Conservation (phyloP, 2,329 filamentous ascomycete species). For the Fusarium sp. region DNA sequence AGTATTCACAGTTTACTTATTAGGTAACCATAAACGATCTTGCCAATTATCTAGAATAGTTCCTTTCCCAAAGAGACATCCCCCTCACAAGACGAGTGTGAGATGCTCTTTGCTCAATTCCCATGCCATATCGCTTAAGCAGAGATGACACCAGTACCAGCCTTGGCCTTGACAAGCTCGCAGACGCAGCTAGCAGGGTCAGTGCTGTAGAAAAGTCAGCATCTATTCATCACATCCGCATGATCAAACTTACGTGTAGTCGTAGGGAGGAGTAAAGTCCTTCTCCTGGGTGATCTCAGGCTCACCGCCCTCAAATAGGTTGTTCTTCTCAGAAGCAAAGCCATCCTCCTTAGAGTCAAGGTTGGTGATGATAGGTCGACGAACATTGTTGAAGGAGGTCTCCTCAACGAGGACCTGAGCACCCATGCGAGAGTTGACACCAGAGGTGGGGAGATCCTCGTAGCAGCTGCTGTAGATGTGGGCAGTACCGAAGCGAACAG, state of each 20-base stretch:
- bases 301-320: constrained; percentile 60
- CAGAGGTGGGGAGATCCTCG: constrained; percentile 60
- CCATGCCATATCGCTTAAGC: background rate
- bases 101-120: no score
- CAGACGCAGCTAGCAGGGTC: constrained; percentile 44
- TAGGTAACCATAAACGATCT: background rate
- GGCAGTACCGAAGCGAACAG: constrained; percentile 71
- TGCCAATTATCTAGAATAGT: background rate
- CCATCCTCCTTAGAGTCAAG: constrained; percentile 63
- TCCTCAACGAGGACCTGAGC: constrained; percentile 69
- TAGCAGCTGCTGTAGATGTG: constrained; percentile 71
- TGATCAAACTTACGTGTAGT: constrained; percentile 53
- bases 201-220: constrained; percentile 2
- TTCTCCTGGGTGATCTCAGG: constrained; percentile 55
- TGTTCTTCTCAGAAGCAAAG: constrained; percentile 61
- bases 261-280: constrained; percentile 55
- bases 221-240: background rate
- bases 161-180: constrained; percentile 46
- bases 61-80: background rate
- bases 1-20: background rate
- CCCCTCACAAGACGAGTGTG: background rate
- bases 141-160: constrained; percentile 43
- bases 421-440: constrained; percentile 68
- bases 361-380: constrained; percentile 58
- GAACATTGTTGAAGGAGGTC: constrained; percentile 63